Base-by-base conservation (phyloP, 2,329 filamentous ascomycete species). In the Neofusicoccum ribis region DNA sequence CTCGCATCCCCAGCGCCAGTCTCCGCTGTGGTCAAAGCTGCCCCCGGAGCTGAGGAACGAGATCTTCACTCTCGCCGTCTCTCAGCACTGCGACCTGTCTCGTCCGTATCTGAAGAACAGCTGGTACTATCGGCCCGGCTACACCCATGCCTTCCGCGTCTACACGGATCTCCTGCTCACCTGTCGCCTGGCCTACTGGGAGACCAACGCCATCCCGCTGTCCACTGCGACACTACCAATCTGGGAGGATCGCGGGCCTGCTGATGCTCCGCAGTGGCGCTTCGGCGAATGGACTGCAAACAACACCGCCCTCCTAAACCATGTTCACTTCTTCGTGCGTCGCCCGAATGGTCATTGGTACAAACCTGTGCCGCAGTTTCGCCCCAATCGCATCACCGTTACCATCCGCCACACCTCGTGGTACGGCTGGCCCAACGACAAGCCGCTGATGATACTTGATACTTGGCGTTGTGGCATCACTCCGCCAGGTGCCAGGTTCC, bases 391-490 rank as follows among this genome's bases (percentile, higher is more conserved):
- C 1, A 59, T 85, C 1, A 81, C 77, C 0, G 69, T 85, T 11
- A 84, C 82, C 0, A 76, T 85, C 7, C 78, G 82, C 0, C 83
- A 85, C 65, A 77, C 81, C 2, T 83, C 85, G 66, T 84, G 81
- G 75, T 83, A 80, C 80, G 72, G 95, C 77, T 98, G 95, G 94
- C 96, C 95, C 82, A 95, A 99, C 78, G 95, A 99, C 84, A 98
- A 98, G 88, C 95, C 95, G 67, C 88, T 94, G 79, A 90, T 95
- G 74, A 97, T 96, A 81, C 91, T 95, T 67, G 95, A 99, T 82
- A 91, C 94, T 11, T 97, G 59, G 59, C 34, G 44, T 6, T 6
- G 5, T 11, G 46, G 44, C 5, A 37, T 62, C 44, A 58, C 17
- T 82, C 49, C 49, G 31, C 9, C 43, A 6, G 39, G 34, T 34